Evolutionary conservation across 768 basidiomycete species (phyloP), one percentile per base, ranked within the genome.

Genomic region (Kwoniella newhampshirensis): DNA sequence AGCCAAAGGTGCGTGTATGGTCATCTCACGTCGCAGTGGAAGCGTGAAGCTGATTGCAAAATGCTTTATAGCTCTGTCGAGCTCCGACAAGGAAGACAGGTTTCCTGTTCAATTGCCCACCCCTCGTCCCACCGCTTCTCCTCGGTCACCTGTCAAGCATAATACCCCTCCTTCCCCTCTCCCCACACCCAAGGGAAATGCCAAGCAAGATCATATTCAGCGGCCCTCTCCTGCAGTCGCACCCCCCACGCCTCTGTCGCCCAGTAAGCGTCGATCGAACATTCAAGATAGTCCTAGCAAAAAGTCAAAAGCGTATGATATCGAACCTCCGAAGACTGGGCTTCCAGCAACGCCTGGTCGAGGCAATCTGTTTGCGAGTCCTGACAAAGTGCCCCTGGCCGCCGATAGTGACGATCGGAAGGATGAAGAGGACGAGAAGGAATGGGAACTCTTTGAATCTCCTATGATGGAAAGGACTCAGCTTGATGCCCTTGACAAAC

Each of bases 351-450:
- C 62, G 4, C 67, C 64, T 13, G 70, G 70, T 12, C 41, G 56
- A 25, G 70, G 70, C 27, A 71, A 71, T 40, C 46, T 71, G 32
- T 71, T 71, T 48, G 25, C 50, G 13, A 40, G 36, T 21, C 35
- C 48, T 13, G 6, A 6, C 15, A 37, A 26, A n/a, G 17, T 26
- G 17, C 35, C 12, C 8, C 17, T 4, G 5, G 27, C 32, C 15
- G 21, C 48, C 27, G 36, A 17, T 4, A 18, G 41, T 42, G 50
- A 52, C 2, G 48, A 50, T 4, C 50, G 36, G 55, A 43, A 57
- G 27, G 40, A 56, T 32, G 15, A 50, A 21, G 39, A 30, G 13
- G 50, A 46, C 5, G 54, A 35, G 8, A 37, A 61, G n/a, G 47
- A 47, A 30, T 40, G 37, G 39, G 59, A 51, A 8, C 37, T 57